These are phyloP conservation scores for Penicillium waksmanii DNA, from an alignment of 495 filamentous ascomycete species.

Conservation along the genomic window DNA sequence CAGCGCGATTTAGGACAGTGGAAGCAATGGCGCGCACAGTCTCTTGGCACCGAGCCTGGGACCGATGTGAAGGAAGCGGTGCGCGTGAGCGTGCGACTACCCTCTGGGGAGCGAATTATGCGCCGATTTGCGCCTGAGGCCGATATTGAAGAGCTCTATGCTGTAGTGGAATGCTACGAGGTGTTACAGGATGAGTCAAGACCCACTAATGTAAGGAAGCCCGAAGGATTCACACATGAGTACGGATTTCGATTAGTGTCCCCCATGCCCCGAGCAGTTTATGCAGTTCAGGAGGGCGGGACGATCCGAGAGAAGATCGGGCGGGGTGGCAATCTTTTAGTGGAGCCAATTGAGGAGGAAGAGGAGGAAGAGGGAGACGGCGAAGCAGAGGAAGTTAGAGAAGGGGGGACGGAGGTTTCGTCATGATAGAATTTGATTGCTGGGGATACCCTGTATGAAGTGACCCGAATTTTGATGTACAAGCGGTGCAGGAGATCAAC, in stretches of 20 bases:
- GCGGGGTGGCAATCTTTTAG: conserved; percentile 83
- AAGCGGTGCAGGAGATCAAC: not conserved
- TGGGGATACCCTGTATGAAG: conserved; percentile 8
- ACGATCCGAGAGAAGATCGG: conserved; percentile 75
- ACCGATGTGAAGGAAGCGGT: conserved; percentile 67
- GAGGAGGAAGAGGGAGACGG: conserved; percentile 59
- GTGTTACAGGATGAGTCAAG: conserved; percentile 45
- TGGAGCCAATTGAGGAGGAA: conserved; percentile 68
- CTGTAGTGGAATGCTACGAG: conserved; percentile 93
- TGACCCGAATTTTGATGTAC: not conserved
- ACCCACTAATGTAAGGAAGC: conserved; percentile 46
- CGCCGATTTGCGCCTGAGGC: conserved; percentile 68
- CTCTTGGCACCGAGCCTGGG: conserved; percentile 69
- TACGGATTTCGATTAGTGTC: conserved; percentile 83
- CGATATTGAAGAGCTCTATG: conserved; percentile 86
- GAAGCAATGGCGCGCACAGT: conserved; percentile 76
- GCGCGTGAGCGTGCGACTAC: conserved; percentile 81
- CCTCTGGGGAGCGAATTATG: conserved; percentile 71
- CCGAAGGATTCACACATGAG: conserved; percentile 71
- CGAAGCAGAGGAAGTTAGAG: conserved; percentile 36
- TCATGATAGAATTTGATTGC: conserved; percentile 9
- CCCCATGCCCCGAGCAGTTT: conserved; percentile 79
- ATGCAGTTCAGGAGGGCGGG: conserved; percentile 64
- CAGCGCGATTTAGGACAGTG: conserved; percentile 67
- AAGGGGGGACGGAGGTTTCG: conserved; percentile 22